phyloP scores from a whole-genome alignment of 805 yeast species.

The Yarrowia sp. region DNA sequence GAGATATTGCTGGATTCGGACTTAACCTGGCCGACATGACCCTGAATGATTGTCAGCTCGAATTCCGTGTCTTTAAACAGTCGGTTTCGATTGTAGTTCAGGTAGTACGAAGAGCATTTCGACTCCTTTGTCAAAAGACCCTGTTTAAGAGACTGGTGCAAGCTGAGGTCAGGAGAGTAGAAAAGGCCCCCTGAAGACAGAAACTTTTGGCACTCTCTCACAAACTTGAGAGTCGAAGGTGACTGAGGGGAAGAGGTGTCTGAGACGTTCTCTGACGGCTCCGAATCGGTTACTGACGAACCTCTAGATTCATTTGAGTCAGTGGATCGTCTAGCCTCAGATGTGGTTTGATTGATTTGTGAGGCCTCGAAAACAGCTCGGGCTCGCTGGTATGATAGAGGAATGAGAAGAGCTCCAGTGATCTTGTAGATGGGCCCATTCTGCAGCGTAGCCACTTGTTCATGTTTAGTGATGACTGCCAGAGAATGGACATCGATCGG shows the following conservation, averaged over 20 bases:
- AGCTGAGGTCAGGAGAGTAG: not conserved
- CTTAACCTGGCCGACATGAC: constrained; percentile 45
- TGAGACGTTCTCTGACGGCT: not conserved
- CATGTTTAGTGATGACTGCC: constrained; percentile 6
- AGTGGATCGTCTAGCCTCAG: not conserved
- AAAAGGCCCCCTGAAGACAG: not conserved
- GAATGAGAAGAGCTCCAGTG: not conserved
- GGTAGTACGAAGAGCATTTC: not conserved
- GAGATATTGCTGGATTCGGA: constrained; percentile 48
- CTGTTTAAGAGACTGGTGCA: constrained; percentile 5
- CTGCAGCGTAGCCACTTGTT: not conserved
- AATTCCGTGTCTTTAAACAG: not conserved
- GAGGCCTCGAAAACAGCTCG: not conserved
- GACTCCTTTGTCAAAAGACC: not conserved
- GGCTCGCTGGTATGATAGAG: constrained; percentile 2
- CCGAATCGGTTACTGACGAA: not conserved
- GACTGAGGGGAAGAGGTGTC: not conserved
- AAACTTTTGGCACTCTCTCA: not conserved
- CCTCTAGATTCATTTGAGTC: not conserved
- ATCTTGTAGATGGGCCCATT: not conserved
- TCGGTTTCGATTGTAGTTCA: constrained; percentile 12
- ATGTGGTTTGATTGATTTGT: not conserved
- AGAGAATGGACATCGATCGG: constrained; percentile 9
- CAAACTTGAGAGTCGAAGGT: not conserved
- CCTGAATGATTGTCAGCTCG: constrained; percentile 55